These are phyloP conservation scores for Cryphonectria naterciae DNA, from an alignment of 2,329 filamentous ascomycete genomes.

Conservation along the genomic window DNA sequence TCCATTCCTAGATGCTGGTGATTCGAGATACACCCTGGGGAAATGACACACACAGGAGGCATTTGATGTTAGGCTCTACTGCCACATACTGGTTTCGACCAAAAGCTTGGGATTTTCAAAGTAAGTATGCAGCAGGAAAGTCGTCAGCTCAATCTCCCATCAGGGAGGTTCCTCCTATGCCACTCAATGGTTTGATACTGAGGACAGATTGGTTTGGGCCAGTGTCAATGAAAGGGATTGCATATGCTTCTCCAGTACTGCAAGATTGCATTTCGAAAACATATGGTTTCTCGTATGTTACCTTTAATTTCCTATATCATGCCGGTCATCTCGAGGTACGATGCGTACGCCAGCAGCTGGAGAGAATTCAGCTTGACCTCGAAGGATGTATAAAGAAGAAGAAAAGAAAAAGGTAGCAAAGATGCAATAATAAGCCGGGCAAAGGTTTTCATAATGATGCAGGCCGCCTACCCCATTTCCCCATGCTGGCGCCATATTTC, in stretches of 20 bases:
- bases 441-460: not conserved
- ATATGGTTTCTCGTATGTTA: not conserved
- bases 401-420: not conserved
- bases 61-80: too few relatives aligned
- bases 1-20: too few relatives aligned
- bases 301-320: not conserved
- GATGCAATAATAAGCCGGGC: constrained; percentile 2
- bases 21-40: too few relatives aligned
- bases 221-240: too few relatives aligned
- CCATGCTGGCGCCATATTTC: not conserved
- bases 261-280: not conserved
- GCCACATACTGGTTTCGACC: too few relatives aligned
- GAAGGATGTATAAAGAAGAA: not conserved
- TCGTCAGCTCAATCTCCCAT: too few relatives aligned
- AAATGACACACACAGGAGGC: too few relatives aligned
- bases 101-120: too few relatives aligned
- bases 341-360: constrained; percentile 15
- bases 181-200: too few relatives aligned
- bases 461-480: not conserved
- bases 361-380: constrained; percentile 8
- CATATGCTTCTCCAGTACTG: not conserved
- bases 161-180: too few relatives aligned
- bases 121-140: too few relatives aligned
- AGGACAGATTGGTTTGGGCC: too few relatives aligned
- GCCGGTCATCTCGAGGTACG: constrained; percentile 21